These are phyloP conservation scores for Phytophthora ramorum DNA, from an alignment of 352 stramenopile genomes.

Conservation along the genomic window DNA sequence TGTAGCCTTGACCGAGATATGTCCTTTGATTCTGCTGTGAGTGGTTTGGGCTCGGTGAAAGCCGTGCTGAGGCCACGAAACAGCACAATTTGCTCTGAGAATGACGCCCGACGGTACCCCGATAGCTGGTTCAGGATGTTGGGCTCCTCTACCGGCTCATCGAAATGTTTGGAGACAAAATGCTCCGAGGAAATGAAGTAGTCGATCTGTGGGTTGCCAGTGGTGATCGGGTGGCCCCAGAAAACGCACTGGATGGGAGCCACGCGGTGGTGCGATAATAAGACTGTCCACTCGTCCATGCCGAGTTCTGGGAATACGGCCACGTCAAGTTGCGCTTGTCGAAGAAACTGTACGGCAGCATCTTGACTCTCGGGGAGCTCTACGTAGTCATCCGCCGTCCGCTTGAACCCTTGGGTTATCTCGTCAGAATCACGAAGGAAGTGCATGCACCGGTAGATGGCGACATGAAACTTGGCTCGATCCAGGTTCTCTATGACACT, in stretches of 20 bases:
- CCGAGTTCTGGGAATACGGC: slow-evolving; percentile 85
- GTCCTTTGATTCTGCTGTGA: slow-evolving; percentile 12
- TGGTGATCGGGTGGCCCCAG: slow-evolving; percentile 89
- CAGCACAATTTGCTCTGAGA: slow-evolving; percentile 75
- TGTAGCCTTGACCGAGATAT: slow-evolving; percentile 47
- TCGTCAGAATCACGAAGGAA: slow-evolving; percentile 58
- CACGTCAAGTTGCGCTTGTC: slow-evolving; percentile 69
- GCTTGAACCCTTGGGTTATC: slow-evolving; percentile 51
- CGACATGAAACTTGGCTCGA: slow-evolving; percentile 56
- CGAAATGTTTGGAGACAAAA: slow-evolving; percentile 45
- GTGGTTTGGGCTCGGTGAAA: slow-evolving; percentile 43
- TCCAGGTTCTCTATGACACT: slow-evolving; percentile 61
- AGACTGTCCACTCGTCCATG: slow-evolving; percentile 81
- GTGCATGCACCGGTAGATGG: slow-evolving; percentile 59
- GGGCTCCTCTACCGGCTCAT: slow-evolving; percentile 4
- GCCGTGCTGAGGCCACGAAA: slow-evolving; percentile 73
- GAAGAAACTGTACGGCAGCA: slow-evolving; percentile 46
- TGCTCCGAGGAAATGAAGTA: slow-evolving; percentile 83
- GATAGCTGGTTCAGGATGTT: slow-evolving; percentile 10
- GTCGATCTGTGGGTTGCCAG: slow-evolving; percentile 73
- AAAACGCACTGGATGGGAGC: slow-evolving; percentile 82
- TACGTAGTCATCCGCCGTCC: slow-evolving; percentile 53
- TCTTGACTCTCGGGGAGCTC: slow-evolving; percentile 48
- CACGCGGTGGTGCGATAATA: slow-evolving; percentile 75
- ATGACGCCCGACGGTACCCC: slow-evolving; percentile 43